Conservation (phyloP, 257 asterid species). For the Datura wrightii region DNA sequence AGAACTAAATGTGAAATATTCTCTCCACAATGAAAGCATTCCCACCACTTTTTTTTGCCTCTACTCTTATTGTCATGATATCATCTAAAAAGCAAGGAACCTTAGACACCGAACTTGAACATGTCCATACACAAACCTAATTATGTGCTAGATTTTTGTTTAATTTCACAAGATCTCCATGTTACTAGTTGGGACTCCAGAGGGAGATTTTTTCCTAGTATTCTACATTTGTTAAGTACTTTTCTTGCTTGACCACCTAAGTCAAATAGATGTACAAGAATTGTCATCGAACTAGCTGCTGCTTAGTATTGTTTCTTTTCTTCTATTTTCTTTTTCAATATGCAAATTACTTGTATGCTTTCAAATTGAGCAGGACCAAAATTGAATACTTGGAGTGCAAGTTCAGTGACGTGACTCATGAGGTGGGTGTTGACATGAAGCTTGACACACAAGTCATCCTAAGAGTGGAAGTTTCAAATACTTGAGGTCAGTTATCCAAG, state of each 20-base stretch:
- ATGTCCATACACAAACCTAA: neutral
- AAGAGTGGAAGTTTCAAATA: no score
- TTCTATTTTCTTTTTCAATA: neutral
- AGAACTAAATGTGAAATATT: conserved; percentile 23
- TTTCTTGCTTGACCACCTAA: neutral
- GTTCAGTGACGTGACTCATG: no score
- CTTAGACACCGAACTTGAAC: neutral
- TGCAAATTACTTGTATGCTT: neutral
- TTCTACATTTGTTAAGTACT: conserved; percentile 7
- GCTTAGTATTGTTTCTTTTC: neutral
- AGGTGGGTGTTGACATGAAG: no score
- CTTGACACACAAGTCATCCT: no score
- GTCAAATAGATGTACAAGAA: neutral
- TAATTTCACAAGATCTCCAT: neutral
- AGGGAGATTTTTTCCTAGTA: neutral
- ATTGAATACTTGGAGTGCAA: no score
- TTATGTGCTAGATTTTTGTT: neutral
- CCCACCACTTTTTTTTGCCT: neutral
- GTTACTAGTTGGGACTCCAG: neutral
- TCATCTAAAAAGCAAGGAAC: conserved; percentile 19
- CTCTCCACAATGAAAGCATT: neutral
- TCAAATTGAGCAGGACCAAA: no score
- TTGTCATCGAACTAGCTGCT: neutral
- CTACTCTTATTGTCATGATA: neutral
- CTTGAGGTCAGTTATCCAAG: no score